phyloP scores from a whole-genome alignment of 306 rosid species.

The Quercus alba region DNA sequence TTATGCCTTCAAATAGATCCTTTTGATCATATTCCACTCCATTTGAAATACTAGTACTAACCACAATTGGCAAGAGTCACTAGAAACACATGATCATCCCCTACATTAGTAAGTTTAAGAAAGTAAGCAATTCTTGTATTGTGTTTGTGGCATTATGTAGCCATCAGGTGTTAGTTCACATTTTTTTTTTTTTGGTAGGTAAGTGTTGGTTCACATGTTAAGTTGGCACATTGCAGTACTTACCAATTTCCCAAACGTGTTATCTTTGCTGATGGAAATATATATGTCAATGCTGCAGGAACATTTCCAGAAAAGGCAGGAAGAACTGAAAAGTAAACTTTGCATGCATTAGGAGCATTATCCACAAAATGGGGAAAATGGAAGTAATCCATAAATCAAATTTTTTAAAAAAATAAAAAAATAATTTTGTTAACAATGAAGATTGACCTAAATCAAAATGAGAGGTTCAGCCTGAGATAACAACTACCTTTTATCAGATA shows the following conservation, averaged over 20 bases:
- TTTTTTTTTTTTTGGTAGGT: too few species aligned
- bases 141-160: background rate
- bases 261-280: constrained; percentile 84
- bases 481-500: too few species aligned
- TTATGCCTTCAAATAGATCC: background rate
- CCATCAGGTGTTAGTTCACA: constrained; percentile 1
- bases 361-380: background rate
- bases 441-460: background rate
- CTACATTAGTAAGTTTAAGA: background rate
- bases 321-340: constrained; percentile 60
- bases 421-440: background rate
- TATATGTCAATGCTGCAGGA: constrained; percentile 68
- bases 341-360: constrained; percentile 7
- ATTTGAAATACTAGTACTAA: background rate
- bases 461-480: background rate
- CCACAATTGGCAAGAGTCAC: background rate
- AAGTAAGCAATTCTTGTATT: background rate
- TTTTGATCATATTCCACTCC: background rate
- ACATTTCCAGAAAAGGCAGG: constrained; percentile 96
- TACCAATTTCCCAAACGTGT: constrained; percentile 91
- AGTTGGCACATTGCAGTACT: constrained; percentile 9
- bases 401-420: background rate
- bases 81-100: background rate
- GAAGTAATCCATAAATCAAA: background rate
- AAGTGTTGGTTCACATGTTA: background rate